These are phyloP conservation scores for Tetraselmis chui DNA, from an alignment of 139 green algal genomes.

Conservation along the genomic window DNA sequence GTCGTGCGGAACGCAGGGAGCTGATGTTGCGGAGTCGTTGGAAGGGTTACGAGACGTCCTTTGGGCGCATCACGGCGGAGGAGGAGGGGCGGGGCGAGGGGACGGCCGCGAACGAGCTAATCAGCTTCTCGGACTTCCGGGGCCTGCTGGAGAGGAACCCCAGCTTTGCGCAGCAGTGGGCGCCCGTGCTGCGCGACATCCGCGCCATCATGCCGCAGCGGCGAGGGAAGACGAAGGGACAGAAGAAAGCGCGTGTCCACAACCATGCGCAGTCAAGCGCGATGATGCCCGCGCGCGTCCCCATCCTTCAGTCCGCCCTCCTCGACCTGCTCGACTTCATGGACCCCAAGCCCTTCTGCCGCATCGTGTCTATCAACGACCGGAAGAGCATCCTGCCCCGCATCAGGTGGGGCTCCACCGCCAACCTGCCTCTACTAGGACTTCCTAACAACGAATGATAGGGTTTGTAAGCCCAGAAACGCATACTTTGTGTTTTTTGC, in stretches of 20 bases:
- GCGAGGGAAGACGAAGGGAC: not conserved
- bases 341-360: not conserved
- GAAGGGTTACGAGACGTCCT: not conserved
- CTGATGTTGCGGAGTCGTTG: not conserved
- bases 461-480: not conserved
- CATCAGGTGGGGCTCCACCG: not conserved
- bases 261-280: no score
- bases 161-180: not conserved
- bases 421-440: no score
- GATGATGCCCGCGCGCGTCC: not conserved
- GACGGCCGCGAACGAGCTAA: not conserved
- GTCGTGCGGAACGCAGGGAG: no score
- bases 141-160: not conserved
- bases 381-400: not conserved
- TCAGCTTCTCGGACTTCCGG: not conserved
- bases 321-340: not conserved
- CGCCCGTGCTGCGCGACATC: not conserved
- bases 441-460: no score
- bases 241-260: no score
- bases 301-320: not conserved
- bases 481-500: not conserved
- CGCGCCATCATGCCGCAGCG: not conserved
- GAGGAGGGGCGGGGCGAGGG: no score
- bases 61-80: not conserved
- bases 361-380: not conserved